Evolutionary conservation across 768 basidiomycete genomes (phyloP).

Genomic region (Phylloporus sp.): DNA sequence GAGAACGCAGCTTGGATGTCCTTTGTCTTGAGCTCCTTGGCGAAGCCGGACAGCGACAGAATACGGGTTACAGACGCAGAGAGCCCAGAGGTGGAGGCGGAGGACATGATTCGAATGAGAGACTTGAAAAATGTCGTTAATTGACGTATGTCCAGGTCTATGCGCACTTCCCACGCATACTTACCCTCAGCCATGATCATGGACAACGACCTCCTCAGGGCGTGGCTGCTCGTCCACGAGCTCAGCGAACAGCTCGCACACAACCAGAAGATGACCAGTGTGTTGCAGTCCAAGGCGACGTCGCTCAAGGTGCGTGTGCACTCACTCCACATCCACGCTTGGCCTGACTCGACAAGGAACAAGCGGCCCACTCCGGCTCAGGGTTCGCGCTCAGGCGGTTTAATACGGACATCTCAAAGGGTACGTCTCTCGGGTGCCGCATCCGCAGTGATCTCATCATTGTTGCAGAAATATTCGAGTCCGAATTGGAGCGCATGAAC

Average conservation of each 20-base stretch:
- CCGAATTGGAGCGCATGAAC: slow-evolving; percentile 86
- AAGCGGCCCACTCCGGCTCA: slow-evolving; percentile 65
- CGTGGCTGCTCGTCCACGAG: slow-evolving; percentile 79
- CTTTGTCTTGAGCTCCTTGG: slow-evolving; percentile 94
- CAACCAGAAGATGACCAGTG: slow-evolving; percentile 71
- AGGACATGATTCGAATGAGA: slow-evolving; percentile 46
- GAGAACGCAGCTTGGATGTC: slow-evolving; percentile 90
- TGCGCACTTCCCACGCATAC: neutral
- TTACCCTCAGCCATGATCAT: slow-evolving; percentile 35
- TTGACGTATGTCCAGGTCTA: neutral
- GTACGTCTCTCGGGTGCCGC: slow-evolving; percentile 33
- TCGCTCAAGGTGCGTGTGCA: slow-evolving; percentile 61
- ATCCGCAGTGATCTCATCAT: slow-evolving; percentile 11
- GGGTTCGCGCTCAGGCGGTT: slow-evolving; percentile 80
- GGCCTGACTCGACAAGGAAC: slow-evolving; percentile 46
- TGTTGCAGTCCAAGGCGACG: slow-evolving; percentile 65
- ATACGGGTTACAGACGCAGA: slow-evolving; percentile 97
- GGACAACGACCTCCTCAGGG: slow-evolving; percentile 68
- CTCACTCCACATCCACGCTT: slow-evolving; percentile 5
- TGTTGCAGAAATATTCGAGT: slow-evolving; percentile 78
- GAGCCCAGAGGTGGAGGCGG: slow-evolving; percentile 67
- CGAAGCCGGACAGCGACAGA: slow-evolving; percentile 87
- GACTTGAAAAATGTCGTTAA: neutral
- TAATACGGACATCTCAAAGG: slow-evolving; percentile 85
- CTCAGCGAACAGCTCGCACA: slow-evolving; percentile 78